phyloP scores from a whole-genome alignment of 305 asterid species.

The Fraxinus paxiana region DNA sequence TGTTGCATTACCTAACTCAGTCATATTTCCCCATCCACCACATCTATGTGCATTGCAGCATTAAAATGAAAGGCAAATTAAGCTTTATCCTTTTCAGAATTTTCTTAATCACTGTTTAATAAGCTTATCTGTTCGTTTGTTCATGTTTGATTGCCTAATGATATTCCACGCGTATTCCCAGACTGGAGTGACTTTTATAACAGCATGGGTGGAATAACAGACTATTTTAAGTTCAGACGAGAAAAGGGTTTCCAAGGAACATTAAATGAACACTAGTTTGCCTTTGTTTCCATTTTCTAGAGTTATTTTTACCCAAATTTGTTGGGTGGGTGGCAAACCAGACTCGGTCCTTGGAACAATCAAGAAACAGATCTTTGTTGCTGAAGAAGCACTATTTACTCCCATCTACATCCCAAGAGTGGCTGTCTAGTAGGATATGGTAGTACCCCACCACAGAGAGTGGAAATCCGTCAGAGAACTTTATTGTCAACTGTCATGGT shows the following conservation, averaged over 20 bases:
- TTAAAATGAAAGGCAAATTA: background rate
- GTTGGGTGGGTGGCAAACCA: background rate
- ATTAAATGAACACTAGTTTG: background rate
- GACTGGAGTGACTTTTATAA: background rate
- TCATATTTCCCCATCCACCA: background rate
- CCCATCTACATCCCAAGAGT: background rate
- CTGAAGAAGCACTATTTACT: constrained; percentile 16
- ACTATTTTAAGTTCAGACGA: background rate
- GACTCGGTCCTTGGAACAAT: background rate
- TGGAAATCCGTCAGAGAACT: constrained; percentile 21
- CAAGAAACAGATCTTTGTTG: constrained; percentile 4
- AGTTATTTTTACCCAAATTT: background rate
- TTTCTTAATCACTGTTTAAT: background rate
- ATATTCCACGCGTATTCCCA: background rate
- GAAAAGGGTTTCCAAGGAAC: background rate
- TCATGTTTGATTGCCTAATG: background rate
- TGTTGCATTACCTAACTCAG: background rate
- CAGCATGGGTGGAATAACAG: background rate
- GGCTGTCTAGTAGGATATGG: background rate
- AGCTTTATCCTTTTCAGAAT: background rate
- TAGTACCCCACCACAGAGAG: constrained; percentile 20
- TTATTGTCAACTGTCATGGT: constrained; percentile 18
- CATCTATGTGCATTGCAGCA: background rate
- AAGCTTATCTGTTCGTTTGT: background rate
- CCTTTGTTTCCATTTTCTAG: background rate